Evolutionary conservation across 2,329 filamentous ascomycete species (phyloP).

Genomic region (Neoscytalidium dimidiatum): DNA sequence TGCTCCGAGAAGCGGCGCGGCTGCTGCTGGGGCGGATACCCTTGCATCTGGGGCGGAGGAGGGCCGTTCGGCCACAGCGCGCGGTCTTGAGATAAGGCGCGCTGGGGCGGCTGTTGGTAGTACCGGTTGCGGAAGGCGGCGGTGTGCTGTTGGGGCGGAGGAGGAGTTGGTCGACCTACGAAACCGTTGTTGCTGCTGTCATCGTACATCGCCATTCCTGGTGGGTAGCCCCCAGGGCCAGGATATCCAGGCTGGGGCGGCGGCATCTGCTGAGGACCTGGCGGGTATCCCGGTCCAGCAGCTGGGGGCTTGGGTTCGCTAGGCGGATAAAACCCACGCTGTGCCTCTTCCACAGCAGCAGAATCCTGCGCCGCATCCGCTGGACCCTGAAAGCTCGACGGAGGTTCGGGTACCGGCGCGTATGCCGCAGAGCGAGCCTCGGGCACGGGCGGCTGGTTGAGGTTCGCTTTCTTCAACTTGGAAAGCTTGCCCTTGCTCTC

Average conservation of each 20-base stretch:
- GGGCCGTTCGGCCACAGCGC: neutral
- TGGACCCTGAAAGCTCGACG: neutral
- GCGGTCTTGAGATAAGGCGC: slow-evolving; percentile 6
- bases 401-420: neutral
- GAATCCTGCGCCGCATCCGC: neutral
- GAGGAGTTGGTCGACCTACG: neutral
- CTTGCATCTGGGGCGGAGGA: neutral
- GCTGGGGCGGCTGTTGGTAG: neutral
- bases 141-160: neutral
- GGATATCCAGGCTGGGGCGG: neutral
- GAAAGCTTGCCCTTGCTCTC: slow-evolving; percentile 13
- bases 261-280: neutral
- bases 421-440: neutral
- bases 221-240: neutral
- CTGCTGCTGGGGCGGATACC: neutral
- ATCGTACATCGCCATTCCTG: neutral
- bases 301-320: neutral
- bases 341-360: neutral
- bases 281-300: neutral
- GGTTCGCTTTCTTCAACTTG: neutral
- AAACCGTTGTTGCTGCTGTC: neutral
- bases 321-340: neutral
- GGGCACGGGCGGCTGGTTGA: neutral
- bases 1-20: slow-evolving; percentile 13
- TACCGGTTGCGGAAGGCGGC: neutral